Percentiles rank a stretch among this genome's conserved stretches.
Evolutionary conservation across 306 rosid species (phyloP).

Genomic region (Calophaca sinica): DNA sequence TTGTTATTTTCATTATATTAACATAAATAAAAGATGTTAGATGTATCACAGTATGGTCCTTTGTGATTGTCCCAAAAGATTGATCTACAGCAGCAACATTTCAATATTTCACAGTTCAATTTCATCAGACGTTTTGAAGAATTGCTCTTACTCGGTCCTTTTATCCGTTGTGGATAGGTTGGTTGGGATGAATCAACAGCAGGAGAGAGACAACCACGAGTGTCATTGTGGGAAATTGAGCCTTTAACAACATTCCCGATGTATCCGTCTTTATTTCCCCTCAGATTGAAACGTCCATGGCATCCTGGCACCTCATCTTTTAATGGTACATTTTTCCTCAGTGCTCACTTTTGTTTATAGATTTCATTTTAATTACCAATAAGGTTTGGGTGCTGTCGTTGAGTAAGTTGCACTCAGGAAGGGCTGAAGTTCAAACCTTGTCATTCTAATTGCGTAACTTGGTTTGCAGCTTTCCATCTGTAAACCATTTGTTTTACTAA

Average conservation of each 20-base stretch:
- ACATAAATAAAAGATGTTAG: neutral
- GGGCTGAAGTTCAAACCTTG: neutral
- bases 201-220: slow-evolving; percentile 91
- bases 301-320: slow-evolving; percentile 83
- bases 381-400: neutral
- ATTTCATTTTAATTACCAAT: slow-evolving; percentile 1
- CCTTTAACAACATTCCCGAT: slow-evolving; percentile 92
- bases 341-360: neutral
- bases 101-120: slow-evolving; percentile 12
- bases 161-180: slow-evolving; percentile 59
- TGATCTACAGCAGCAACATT: neutral
- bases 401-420: neutral
- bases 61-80: slow-evolving; percentile 11
- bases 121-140: slow-evolving; percentile 4
- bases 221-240: slow-evolving; percentile 93
- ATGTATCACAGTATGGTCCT: neutral
- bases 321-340: slow-evolving; percentile 59
- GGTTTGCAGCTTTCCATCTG: neutral
- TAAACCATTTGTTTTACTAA: neutral
- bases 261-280: slow-evolving; percentile 93
- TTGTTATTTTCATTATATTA: neutral
- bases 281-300: slow-evolving; percentile 90
- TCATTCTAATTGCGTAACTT: neutral
- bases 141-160: slow-evolving; percentile 26
- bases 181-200: slow-evolving; percentile 98